Percentiles rank a stretch among this genome's conserved stretches.
These are phyloP conservation scores for Podila verticillata DNA, from an alignment of 192 early-diverging fungal genomes.

Conservation along the genomic window DNA sequence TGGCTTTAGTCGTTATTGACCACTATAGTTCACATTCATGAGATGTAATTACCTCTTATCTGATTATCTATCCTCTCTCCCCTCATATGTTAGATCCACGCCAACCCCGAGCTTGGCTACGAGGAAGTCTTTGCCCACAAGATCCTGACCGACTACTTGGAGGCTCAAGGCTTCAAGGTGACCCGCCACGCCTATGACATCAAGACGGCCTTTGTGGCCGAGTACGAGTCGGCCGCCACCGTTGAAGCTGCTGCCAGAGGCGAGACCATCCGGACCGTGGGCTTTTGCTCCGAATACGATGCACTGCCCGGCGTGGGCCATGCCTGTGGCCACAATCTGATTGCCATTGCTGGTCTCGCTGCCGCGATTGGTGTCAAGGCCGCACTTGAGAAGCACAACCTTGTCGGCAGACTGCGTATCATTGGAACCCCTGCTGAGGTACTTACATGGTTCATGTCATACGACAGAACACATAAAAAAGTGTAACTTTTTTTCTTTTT, in stretches of 20 bases:
- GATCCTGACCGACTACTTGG: conserved; percentile 65
- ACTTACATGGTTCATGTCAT: conserved; percentile 17
- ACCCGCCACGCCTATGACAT: conserved; percentile 58
- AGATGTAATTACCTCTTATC: conserved; percentile 1
- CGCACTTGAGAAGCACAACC: conserved; percentile 45
- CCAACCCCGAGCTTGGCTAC: conserved; percentile 67
- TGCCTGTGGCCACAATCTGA: conserved; percentile 79
- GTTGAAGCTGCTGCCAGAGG: conserved; percentile 22
- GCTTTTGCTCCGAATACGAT: conserved; percentile 74
- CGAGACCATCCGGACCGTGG: conserved; percentile 54
- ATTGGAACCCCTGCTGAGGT: conserved; percentile 82
- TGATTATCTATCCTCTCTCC: neutral
- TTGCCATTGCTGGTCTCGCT: conserved; percentile 74
- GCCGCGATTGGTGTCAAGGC: conserved; percentile 62
- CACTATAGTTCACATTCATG: too few relatives aligned
- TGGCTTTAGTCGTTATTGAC: too few relatives aligned
- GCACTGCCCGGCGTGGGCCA: conserved; percentile 73
- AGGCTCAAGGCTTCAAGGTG: conserved; percentile 61
- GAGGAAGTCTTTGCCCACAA: conserved; percentile 65
- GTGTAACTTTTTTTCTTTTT: too few relatives aligned
- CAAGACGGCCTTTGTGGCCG: conserved; percentile 71
- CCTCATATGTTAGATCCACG: conserved; percentile 57
- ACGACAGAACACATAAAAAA: too few relatives aligned
- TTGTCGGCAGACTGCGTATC: conserved; percentile 70
- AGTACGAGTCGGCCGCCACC: conserved; percentile 50